Conservation (phyloP, 2,329 filamentous ascomycete genomes). For the Cucurbitaria berberidis region DNA sequence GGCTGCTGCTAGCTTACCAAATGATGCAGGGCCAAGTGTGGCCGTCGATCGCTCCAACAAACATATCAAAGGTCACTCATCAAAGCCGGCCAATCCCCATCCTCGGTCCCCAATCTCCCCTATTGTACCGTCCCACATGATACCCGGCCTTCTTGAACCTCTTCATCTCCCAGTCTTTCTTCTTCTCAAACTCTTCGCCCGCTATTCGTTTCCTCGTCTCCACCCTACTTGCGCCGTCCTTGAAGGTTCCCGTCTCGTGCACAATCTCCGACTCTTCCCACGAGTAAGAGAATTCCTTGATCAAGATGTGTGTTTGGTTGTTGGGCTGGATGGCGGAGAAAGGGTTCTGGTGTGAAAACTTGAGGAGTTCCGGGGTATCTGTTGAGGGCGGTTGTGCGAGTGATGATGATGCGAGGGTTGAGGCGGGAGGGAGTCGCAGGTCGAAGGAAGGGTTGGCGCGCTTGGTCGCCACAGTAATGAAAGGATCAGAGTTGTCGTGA, state of each 20-base stretch:
- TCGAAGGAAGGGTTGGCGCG: conserved; percentile 24
- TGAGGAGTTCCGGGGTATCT: conserved; percentile 31
- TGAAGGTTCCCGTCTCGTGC: conserved; percentile 26
- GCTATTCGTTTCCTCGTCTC: conserved; percentile 36
- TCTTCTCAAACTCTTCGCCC: conserved; percentile 33
- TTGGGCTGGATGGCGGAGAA: conserved; percentile 36
- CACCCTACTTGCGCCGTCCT: conserved; percentile 20
- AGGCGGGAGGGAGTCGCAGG: conserved; percentile 25
- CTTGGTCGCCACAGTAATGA: conserved; percentile 32
- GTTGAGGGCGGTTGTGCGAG: conserved; percentile 1
- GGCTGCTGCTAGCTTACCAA: no score
- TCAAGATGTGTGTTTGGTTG: conserved; percentile 30
- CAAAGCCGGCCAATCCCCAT: conserved; percentile 43
- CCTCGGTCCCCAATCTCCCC: conserved; percentile 46
- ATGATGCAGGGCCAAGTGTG: no score
- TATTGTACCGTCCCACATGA: conserved; percentile 45
- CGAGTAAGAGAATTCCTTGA: conserved; percentile 39
- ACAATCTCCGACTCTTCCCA: conserved; percentile 38
- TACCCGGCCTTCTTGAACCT: conserved; percentile 40
- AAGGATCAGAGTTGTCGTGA: conserved; percentile 27
- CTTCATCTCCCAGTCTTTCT: conserved; percentile 43
- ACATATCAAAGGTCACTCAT: not conserved
- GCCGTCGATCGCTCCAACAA: not conserved
- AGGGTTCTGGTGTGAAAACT: conserved; percentile 36
- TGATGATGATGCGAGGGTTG: not conserved